A percentile compares a stretch with the other conserved stretches of the same genome.
Evolutionary conservation across 768 basidiomycete species (phyloP).

Genomic region (Termitomyces sp.): DNA sequence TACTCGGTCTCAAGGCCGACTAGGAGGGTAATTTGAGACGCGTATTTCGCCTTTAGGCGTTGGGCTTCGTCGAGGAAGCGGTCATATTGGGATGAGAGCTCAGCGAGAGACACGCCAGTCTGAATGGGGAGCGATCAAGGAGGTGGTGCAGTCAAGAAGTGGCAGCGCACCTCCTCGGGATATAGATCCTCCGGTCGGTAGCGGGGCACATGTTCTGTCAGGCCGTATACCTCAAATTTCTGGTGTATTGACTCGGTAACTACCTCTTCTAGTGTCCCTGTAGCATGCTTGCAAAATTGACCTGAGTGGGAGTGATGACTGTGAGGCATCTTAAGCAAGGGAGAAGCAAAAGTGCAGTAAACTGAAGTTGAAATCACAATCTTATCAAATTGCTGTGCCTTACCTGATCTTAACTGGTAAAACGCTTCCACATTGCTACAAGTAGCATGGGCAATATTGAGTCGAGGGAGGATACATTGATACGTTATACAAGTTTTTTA

Average conservation of each 20-base stretch:
- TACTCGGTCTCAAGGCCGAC: conserved; percentile 93
- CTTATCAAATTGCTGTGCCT: not conserved
- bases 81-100: conserved; percentile 61
- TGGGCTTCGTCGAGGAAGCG: conserved; percentile 76
- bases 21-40: conserved; percentile 64
- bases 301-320: conserved; percentile 93
- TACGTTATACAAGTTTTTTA: conserved; percentile 3
- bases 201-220: conserved; percentile 92
- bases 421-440: not conserved
- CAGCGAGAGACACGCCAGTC: conserved; percentile 47
- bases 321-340: conserved; percentile 35
- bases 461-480: conserved; percentile 2
- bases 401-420: too few species aligned
- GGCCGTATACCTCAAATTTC: conserved; percentile 77
- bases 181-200: conserved; percentile 81
- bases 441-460: not conserved
- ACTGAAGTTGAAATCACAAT: not conserved
- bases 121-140: conserved; percentile 22
- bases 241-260: conserved; percentile 75
- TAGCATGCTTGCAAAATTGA: conserved; percentile 89
- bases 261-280: conserved; percentile 74
- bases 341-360: too few species aligned
- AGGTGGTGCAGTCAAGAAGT: not conserved
- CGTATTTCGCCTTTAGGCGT: conserved; percentile 61
- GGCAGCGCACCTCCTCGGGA: conserved; percentile 81